A percentile compares a stretch with the other conserved stretches of the same genome.
phyloP scores from a whole-genome alignment of 2,329 filamentous ascomycete species.

The Trichoderma simmonsii region DNA sequence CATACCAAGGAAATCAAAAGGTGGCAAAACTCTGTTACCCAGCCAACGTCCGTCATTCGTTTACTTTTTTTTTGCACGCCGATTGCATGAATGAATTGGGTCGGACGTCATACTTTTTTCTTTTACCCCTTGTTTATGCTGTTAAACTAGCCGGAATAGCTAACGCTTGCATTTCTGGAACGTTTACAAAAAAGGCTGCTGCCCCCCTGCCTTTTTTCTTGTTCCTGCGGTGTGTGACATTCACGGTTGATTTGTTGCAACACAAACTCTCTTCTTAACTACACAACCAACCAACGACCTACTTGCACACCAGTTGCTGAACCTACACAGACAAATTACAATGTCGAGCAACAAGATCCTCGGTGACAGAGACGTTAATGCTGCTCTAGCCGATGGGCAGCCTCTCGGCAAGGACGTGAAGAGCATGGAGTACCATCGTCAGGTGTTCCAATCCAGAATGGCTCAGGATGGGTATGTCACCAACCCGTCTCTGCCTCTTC shows the following conservation, averaged over 20 bases:
- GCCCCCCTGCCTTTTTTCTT: neutral
- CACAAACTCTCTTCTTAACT: neutral
- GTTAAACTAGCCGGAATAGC: neutral
- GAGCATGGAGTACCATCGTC: slow-evolving; percentile 72
- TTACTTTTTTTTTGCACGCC: slow-evolving; percentile 5
- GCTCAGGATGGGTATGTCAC: slow-evolving; percentile 59
- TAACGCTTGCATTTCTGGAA: neutral
- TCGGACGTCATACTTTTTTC: slow-evolving; percentile 1
- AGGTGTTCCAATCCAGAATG: slow-evolving; percentile 70
- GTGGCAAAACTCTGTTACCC: neutral
- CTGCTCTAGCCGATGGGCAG: slow-evolving; percentile 37
- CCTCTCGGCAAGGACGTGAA: slow-evolving; percentile 40
- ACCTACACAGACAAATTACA: slow-evolving; percentile 34
- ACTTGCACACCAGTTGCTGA: neutral
- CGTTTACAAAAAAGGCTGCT: slow-evolving; percentile 5
- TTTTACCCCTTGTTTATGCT: neutral
- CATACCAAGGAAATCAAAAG: neutral
- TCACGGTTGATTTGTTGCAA: neutral
- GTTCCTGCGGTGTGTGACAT: neutral
- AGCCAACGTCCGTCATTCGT: slow-evolving; percentile 14
- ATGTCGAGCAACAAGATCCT: slow-evolving; percentile 63
- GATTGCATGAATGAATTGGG: neutral
- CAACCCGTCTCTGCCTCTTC: neutral
- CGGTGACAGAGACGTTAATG: slow-evolving; percentile 64
- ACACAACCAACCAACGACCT: neutral